Base-by-base conservation (phyloP, 306 rosid species). In the Dryas octopetala region DNA sequence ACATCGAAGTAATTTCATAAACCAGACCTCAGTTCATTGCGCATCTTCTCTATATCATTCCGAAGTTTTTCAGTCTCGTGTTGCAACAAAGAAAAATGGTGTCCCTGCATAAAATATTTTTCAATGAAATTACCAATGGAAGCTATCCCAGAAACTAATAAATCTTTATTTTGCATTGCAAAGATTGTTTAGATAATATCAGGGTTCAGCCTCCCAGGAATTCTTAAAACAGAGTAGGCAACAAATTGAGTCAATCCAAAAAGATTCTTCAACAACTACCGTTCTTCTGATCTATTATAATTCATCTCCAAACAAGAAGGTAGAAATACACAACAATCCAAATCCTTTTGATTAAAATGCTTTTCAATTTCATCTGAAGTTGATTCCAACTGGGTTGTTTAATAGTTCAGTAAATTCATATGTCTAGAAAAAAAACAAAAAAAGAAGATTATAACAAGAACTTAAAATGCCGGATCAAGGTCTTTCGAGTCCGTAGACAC, bases 31-130 rank as follows among this genome's bases (percentile, higher is more conserved):
- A 92, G 73, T 84, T 95, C 99, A 80, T 81, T 95, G 48, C 96
- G 96, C 97, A 95, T 92, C 87, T 95, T 95, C 70, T 95, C 99
- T 17, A 90, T 95, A 74, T 95, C 97, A 77, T 90, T 89, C 70
- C 86, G 85, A 71, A 95, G 88, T 76, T 95, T 95, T 79, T 92
- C 93, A 4, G 97, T 95, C 91, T 95, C 97, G 3, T 88, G 97
- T 86, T 91, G 97, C 85, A 95, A 75, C 83, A 85, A 80, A 51
- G 99, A 95, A 83, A 92, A 92, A 84, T 92, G 97, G 78, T 95
- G 89, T 10, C 96, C 97, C 99, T 95, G 82, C 85, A 85, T 79
- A 40, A 75, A 40, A 78, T 61, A 11, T 41, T 74, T 75, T 60
- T 40, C 43, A 66, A 17, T 41, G 68, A 32, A 61, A 28, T 62